Base-by-base conservation (phyloP, 2,329 filamentous ascomycete species). In the Trichophaea hybrida region DNA sequence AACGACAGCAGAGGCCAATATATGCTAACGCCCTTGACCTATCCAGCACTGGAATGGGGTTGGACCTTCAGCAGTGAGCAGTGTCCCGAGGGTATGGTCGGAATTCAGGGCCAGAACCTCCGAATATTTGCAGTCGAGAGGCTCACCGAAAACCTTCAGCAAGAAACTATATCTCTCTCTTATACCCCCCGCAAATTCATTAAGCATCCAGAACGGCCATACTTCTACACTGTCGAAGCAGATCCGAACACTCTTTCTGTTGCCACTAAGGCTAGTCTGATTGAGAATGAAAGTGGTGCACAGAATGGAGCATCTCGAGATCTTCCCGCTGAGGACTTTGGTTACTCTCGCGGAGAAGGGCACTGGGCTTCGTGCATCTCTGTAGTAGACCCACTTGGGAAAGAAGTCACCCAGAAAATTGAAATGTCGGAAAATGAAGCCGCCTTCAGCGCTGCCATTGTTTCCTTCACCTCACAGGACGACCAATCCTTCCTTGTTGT, bases 1-100 rank as follows among this genome's bases (percentile, higher is more conserved):
- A 85, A 89, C 0, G 88, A 97, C 68, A 84, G 84, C 40, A 60
- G 66, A 12, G 66, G 67, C 10, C 67, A 68, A 54, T 95, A 96
- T 69, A 88, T 94, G 73, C 83, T 97, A 66, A 96, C 91, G 0
- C 93, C 94, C 0, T 75, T 99, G 34, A 88, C 87, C 71, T 96
- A 94, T 69, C 83, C 85, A 57, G 83, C 85, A 44, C 80, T 98
- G 33, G 89, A 95, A 72, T 96, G 88, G 77, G 90, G 87, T 2
- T 95, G 90, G 85, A 95, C 93, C 68, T 97, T 98, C 70, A 91
- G 87, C 72, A 95, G 90, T 70, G 88, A 95, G 71, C 87, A 95
- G 72, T 95, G 90, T 69, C 83, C 86, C 48, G 87, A 96, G 73
- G 90, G 90, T 59, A 91, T 96, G 77, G 91, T 96, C 57, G 90